phyloP scores from a whole-genome alignment of 2,329 filamentous ascomycete species.

The Magnaporthales sp. region DNA sequence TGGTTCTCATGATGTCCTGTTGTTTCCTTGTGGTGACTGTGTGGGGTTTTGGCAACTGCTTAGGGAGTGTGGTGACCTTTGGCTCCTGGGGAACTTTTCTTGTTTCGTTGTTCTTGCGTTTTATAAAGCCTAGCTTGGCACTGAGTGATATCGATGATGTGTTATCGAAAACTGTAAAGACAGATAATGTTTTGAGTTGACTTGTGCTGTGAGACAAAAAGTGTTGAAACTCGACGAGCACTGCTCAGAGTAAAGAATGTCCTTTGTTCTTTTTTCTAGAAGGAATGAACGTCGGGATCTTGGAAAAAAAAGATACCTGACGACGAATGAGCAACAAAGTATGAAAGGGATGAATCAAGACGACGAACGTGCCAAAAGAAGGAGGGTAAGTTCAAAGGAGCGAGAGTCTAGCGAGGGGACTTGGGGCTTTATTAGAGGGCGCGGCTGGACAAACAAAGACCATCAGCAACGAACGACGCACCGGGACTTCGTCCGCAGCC shows the following conservation, averaged over 20 bases:
- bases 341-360: not conserved
- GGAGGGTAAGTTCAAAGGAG: not conserved
- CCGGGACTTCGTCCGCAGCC: not conserved
- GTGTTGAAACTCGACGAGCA: not conserved
- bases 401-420: not conserved
- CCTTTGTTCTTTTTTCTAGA: not conserved
- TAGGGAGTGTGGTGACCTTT: not conserved
- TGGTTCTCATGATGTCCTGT: constrained; percentile 31
- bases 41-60: not conserved
- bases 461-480: not conserved
- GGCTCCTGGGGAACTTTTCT: not conserved
- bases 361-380: not conserved
- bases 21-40: not conserved
- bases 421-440: not conserved
- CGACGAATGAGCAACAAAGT: not conserved
- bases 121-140: not conserved
- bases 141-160: not conserved
- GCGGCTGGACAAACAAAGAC: not conserved
- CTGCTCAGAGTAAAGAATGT: not conserved
- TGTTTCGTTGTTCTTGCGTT: not conserved
- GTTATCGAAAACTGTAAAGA: constrained; percentile 7
- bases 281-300: not conserved
- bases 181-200: constrained; percentile 7
- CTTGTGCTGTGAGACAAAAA: not conserved
- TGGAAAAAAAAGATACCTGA: not conserved